Conservation (phyloP, 2,329 filamentous ascomycete species). For the Aspergillus flavus region DNA sequence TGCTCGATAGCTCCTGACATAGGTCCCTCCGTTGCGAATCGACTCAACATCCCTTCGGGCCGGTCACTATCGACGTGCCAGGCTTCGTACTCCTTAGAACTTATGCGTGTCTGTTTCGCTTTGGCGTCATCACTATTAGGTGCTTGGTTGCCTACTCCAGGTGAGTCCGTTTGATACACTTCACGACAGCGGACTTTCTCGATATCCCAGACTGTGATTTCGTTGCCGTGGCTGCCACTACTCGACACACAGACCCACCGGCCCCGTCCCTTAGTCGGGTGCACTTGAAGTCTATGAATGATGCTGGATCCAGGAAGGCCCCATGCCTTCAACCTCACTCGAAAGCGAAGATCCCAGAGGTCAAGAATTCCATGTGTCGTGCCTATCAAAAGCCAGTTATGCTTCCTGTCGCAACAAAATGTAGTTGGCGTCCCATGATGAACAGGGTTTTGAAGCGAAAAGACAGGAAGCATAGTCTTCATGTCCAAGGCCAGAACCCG, state of each 20-base stretch:
- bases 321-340: constrained; percentile 83
- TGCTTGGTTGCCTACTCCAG: constrained; percentile 19
- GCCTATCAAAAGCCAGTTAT: constrained; percentile 87
- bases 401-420: constrained; percentile 82
- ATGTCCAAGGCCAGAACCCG: constrained; percentile 84
- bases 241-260: constrained; percentile 88
- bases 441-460: constrained; percentile 79
- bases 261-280: constrained; percentile 75
- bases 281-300: constrained; percentile 77
- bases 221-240: constrained; percentile 76
- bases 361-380: constrained; percentile 92
- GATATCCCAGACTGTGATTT: constrained; percentile 93
- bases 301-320: constrained; percentile 78
- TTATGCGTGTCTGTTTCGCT: constrained; percentile 23
- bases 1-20: constrained; percentile 61
- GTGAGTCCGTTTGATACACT: constrained; percentile 69
- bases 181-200: constrained; percentile 88
- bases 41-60: constrained; percentile 80
- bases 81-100: constrained; percentile 69
- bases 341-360: constrained; percentile 96
- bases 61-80: constrained; percentile 90
- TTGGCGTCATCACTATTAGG: constrained; percentile 45
- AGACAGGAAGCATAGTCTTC: constrained; percentile 80
- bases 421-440: constrained; percentile 90
- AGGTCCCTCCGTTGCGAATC: constrained; percentile 65